A percentile compares a stretch with the other conserved stretches of the same genome.
These are phyloP conservation scores for Fusarium verticillioides DNA, from an alignment of 2,329 filamentous ascomycete species.

Conservation along the genomic window DNA sequence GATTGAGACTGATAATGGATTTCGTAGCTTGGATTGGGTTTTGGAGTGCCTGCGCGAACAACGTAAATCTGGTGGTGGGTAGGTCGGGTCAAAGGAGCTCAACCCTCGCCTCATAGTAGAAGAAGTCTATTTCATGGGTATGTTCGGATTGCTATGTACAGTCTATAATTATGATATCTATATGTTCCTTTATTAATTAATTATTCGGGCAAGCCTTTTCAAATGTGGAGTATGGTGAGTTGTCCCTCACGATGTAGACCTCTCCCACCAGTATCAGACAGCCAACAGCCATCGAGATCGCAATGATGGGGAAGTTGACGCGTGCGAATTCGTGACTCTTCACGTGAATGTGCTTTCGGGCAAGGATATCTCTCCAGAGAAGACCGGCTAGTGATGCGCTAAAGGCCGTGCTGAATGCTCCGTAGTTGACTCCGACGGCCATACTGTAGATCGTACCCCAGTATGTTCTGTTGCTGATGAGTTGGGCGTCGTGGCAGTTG, in stretches of 20 bases:
- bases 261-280: constrained; percentile 70
- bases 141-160: neutral
- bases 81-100: neutral
- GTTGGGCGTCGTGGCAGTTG: constrained; percentile 57
- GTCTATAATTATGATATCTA: neutral
- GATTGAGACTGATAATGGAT: neutral
- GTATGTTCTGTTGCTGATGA: constrained; percentile 73
- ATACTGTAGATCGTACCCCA: constrained; percentile 81
- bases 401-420: constrained; percentile 78
- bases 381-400: constrained; percentile 78
- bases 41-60: neutral
- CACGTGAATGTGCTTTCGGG: constrained; percentile 74
- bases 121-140: neutral
- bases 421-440: constrained; percentile 80
- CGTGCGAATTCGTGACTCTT: constrained; percentile 72
- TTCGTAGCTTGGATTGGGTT: neutral
- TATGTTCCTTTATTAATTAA: neutral
- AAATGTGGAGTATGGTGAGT: constrained; percentile 17
- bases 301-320: constrained; percentile 77
- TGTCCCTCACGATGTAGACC: constrained; percentile 63
- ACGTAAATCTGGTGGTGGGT: neutral
- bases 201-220: constrained; percentile 1
- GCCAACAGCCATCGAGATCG: constrained; percentile 73
- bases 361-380: constrained; percentile 77
- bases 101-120: neutral